Conservation (phyloP, 2,329 filamentous ascomycete genomes). For the Fusarium nygamai region DNA sequence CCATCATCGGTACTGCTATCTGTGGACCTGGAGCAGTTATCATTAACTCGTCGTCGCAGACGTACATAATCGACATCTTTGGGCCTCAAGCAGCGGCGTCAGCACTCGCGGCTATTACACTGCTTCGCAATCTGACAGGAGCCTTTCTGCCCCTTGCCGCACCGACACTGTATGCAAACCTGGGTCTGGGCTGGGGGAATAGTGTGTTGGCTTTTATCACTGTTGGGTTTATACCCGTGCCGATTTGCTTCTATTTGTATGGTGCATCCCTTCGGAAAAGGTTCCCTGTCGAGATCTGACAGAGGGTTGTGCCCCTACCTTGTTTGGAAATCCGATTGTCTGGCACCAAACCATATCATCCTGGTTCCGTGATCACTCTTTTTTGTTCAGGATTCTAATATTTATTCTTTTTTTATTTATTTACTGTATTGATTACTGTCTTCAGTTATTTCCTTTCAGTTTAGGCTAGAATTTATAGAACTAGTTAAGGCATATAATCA, state of each 20-base stretch:
- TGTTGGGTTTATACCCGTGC: conserved; percentile 52
- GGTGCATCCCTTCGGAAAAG: conserved; percentile 47
- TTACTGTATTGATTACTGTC: background rate
- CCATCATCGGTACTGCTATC: conserved; percentile 12
- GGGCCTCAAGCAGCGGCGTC: conserved; percentile 14
- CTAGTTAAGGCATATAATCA: too few species aligned
- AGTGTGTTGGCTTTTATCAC: conserved; percentile 53
- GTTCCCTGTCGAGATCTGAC: background rate
- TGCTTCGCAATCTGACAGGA: conserved; percentile 11
- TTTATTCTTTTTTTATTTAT: background rate
- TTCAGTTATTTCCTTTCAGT: background rate
- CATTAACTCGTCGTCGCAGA: conserved; percentile 6
- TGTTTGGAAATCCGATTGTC: background rate
- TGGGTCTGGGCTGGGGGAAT: conserved; percentile 59
- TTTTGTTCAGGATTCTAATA: rapidly evolving
- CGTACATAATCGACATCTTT: background rate
- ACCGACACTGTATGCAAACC: conserved; percentile 37
- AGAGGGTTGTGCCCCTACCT: rapidly evolving
- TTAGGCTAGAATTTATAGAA: too few species aligned
- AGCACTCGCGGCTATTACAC: conserved; percentile 24
- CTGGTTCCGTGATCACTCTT: rapidly evolving
- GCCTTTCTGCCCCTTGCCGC: conserved; percentile 21
- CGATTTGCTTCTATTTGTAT: conserved; percentile 51
- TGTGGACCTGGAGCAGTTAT: background rate
- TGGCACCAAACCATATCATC: rapidly evolving